phyloP scores from a whole-genome alignment of 345 rosid species.

The Lenwebbia sp. region DNA sequence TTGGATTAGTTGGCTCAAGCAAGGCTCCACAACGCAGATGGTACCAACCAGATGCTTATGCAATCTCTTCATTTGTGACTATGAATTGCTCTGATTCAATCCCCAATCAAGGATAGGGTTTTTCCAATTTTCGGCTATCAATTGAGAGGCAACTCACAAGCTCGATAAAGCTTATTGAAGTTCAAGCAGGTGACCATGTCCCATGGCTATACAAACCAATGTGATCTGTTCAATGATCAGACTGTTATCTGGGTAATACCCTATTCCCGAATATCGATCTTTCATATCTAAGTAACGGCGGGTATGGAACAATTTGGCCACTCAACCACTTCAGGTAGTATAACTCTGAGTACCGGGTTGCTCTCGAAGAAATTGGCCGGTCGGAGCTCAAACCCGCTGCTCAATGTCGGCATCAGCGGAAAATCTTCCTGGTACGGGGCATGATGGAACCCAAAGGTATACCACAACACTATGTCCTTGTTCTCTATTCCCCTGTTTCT shows the following conservation, averaged over 20 bases:
- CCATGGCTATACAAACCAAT: constrained; percentile 13
- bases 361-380: constrained; percentile 60
- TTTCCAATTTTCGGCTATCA: constrained; percentile 23
- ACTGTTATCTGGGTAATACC: neutral
- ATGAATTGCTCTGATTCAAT: constrained; percentile 4
- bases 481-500: constrained; percentile 62
- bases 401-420: constrained; percentile 59
- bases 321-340: neutral
- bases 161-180: constrained; percentile 40
- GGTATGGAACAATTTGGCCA: neutral
- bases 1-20: neutral
- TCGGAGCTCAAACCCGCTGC: constrained; percentile 57
- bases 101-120: constrained; percentile 24
- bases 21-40: neutral
- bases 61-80: neutral
- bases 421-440: constrained; percentile 77
- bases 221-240: constrained; percentile 6
- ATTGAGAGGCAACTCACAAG: constrained; percentile 38
- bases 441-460: constrained; percentile 71
- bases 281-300: neutral
- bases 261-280: neutral
- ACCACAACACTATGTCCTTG: constrained; percentile 70
- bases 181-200: constrained; percentile 58
- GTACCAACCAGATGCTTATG: neutral
- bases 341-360: constrained; percentile 29